Conservation (phyloP, 805 yeast genomes). For the Metschnikowia continentalis region DNA sequence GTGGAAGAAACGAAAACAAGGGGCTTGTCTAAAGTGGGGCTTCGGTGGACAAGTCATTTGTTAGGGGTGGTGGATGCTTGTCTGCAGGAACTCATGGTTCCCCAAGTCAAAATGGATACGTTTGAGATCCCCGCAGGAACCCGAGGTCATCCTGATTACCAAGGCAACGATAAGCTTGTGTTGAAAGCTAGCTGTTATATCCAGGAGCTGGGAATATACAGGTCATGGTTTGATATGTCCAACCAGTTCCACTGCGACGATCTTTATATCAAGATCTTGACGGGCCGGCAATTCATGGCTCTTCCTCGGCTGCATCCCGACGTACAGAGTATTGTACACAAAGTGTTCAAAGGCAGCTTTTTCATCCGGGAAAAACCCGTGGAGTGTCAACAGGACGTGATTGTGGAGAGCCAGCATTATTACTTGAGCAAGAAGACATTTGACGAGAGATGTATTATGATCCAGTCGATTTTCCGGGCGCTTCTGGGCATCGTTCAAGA, state of each 20-base stretch:
- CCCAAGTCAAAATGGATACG: slow-evolving; percentile 18
- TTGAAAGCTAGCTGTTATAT: slow-evolving; percentile 13
- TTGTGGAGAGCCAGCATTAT: slow-evolving; percentile 25
- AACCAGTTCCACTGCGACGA: slow-evolving; percentile 14
- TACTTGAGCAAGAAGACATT: slow-evolving; percentile 24
- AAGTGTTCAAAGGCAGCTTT: slow-evolving; percentile 20
- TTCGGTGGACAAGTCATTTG: slow-evolving; percentile 15
- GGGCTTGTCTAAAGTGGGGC: slow-evolving; percentile 16
- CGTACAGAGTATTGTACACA: slow-evolving; percentile 21
- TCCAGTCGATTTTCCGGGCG: slow-evolving; percentile 26
- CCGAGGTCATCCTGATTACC: slow-evolving; percentile 29
- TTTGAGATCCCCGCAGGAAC: slow-evolving; percentile 24
- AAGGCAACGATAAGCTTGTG: slow-evolving; percentile 1
- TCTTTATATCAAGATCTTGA: slow-evolving; percentile 11
- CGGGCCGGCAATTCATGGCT: slow-evolving; percentile 11
- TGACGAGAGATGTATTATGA: slow-evolving; percentile 32
- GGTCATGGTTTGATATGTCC: slow-evolving; percentile 17
- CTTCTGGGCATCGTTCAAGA: slow-evolving; percentile 20
- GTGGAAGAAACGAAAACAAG: slow-evolving; percentile 22
- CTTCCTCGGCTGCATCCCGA: slow-evolving; percentile 23
- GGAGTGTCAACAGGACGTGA: slow-evolving; percentile 13
- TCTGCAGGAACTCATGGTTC: slow-evolving; percentile 23
- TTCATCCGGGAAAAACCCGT: slow-evolving; percentile 21
- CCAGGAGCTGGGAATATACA: slow-evolving; percentile 1
- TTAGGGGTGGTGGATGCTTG: slow-evolving; percentile 16